Percentiles rank a stretch among this genome's conserved stretches.
phyloP scores from a whole-genome alignment of 1,139 yeast species.

The Keqinozyma sinolaborantium region DNA sequence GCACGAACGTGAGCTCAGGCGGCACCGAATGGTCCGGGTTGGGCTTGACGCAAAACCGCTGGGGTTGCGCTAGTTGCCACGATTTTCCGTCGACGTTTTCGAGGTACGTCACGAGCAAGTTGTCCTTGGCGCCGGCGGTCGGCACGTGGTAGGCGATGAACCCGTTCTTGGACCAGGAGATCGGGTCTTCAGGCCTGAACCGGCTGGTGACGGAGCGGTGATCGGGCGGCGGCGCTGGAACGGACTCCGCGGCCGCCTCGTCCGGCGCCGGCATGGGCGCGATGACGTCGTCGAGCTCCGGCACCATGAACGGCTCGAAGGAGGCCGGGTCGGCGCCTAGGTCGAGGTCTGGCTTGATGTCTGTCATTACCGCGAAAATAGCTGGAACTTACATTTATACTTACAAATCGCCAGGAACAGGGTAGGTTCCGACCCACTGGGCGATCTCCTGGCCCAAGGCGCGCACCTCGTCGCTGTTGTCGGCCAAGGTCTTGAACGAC shows the following conservation, averaged over 20 bases:
- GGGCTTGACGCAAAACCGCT: conserved; percentile 34
- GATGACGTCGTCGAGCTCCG: background rate
- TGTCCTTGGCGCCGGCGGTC: conserved; percentile 16
- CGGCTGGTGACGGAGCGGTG: background rate
- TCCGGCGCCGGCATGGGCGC: no score
- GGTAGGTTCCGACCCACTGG: conserved; percentile 63
- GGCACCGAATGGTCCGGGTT: conserved; percentile 19
- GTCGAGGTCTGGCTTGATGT: background rate
- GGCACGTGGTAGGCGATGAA: conserved; percentile 58
- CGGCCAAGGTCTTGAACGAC: conserved; percentile 63
- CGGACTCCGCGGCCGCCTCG: no score
- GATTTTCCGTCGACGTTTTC: conserved; percentile 60
- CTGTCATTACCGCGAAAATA: background rate
- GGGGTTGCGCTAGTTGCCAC: conserved; percentile 65
- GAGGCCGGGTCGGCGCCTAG: background rate
- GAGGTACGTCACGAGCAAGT: conserved; percentile 53
- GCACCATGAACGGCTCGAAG: background rate
- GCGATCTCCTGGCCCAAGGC: conserved; percentile 60
- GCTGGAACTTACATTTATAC: no score
- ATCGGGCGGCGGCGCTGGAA: background rate
- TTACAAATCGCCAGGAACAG: conserved; percentile 74
- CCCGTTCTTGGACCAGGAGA: conserved; percentile 77
- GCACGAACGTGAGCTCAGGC: conserved; percentile 30
- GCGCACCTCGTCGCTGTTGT: conserved; percentile 54
- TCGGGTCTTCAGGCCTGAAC: conserved; percentile 9